Evolutionary conservation across 257 asterid species (phyloP).

Genomic region (Leptodermis oblonga): DNA sequence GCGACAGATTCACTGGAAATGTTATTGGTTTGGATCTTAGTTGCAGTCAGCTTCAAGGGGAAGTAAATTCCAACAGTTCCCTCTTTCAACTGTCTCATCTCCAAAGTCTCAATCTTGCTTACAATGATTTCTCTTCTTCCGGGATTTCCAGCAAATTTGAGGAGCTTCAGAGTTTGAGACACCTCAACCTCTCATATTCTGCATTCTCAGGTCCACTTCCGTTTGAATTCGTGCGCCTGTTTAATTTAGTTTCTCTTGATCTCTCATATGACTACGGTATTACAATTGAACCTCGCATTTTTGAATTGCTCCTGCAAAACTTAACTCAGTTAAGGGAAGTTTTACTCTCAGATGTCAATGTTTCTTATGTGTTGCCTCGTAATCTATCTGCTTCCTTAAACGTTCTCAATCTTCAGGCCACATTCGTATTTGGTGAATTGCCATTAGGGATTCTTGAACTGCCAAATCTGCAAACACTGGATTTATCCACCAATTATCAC

Average conservation of each 20-base stretch:
- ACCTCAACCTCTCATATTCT: conserved; percentile 18
- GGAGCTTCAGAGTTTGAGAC: neutral
- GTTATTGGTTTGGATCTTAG: conserved; percentile 23
- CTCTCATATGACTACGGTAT: neutral
- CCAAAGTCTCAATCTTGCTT: conserved; percentile 16
- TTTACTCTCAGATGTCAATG: neutral
- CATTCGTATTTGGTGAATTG: conserved; percentile 15
- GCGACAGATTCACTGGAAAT: conserved; percentile 13
- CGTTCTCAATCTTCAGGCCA: conserved; percentile 5
- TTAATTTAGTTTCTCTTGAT: conserved; percentile 17
- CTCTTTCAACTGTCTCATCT: conserved; percentile 17
- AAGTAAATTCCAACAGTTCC: conserved; percentile 9
- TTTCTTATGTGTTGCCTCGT: conserved; percentile 12
- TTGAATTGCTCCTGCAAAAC: conserved; percentile 27
- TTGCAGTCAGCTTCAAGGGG: conserved; percentile 22
- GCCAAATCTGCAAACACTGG: conserved; percentile 18
- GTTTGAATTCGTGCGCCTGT: conserved; percentile 18
- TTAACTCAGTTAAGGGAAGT: conserved; percentile 17
- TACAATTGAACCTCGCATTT: conserved; percentile 17
- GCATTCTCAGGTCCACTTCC: conserved; percentile 17
- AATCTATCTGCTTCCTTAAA: conserved; percentile 24
- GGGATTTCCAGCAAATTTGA: neutral
- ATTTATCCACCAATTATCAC: conserved; percentile 2
- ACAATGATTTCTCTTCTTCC: conserved; percentile 21
- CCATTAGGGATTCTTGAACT: conserved; percentile 19